Conservation (phyloP, 805 yeast genomes). For the Candida nanaspora region DNA sequence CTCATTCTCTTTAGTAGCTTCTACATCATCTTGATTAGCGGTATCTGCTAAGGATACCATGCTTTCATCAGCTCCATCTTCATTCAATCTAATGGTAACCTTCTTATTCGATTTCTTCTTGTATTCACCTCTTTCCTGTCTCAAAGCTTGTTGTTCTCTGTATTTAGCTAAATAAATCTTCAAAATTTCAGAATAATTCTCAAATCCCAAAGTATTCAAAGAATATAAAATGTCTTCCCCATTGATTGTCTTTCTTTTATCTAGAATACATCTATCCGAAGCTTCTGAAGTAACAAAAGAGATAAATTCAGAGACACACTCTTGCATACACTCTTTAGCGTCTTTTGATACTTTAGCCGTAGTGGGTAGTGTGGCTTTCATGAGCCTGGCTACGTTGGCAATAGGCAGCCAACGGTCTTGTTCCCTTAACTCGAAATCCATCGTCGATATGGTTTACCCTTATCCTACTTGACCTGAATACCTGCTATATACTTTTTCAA, state of each 20-base stretch:
- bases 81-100: too few relatives aligned
- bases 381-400: slow-evolving; percentile 64
- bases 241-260: slow-evolving; percentile 61
- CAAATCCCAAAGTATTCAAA: slow-evolving; percentile 60
- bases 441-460: background rate
- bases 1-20: slow-evolving; percentile 5
- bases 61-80: slow-evolving; percentile 2
- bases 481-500: too few relatives aligned
- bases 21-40: background rate
- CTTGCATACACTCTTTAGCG: slow-evolving; percentile 72
- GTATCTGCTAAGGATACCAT: too few relatives aligned
- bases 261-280: slow-evolving; percentile 55
- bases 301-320: slow-evolving; percentile 62
- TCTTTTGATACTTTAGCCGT: slow-evolving; percentile 75
- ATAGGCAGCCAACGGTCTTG: slow-evolving; percentile 58
- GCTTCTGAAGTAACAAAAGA: slow-evolving; percentile 62
- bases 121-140: slow-evolving; percentile 57
- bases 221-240: slow-evolving; percentile 65
- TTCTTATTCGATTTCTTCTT: slow-evolving; percentile 18
- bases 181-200: slow-evolving; percentile 61
- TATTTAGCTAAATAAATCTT: slow-evolving; percentile 64
- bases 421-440: slow-evolving; percentile 46
- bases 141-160: slow-evolving; percentile 67
- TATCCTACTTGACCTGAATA: too few relatives aligned
- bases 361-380: slow-evolving; percentile 66